A percentile compares a stretch with the other conserved stretches of the same genome.
Evolutionary conservation across 305 asterid species (phyloP).

Genomic region (Solanum chacoense): DNA sequence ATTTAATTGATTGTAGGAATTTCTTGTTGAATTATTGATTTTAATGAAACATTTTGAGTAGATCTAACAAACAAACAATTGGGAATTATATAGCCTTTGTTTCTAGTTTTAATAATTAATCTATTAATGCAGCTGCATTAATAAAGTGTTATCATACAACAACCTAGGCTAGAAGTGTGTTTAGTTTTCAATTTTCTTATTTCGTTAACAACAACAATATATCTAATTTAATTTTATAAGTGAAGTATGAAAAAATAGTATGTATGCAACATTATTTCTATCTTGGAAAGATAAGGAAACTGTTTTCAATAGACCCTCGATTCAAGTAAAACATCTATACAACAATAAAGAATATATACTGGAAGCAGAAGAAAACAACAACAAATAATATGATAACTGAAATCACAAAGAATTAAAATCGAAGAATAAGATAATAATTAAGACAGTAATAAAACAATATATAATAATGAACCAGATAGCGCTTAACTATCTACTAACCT

Average conservation of each 20-base stretch:
- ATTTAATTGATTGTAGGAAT: background rate
- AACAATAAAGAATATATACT: background rate
- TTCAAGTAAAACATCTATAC: background rate
- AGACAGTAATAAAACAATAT: background rate
- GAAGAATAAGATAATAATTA: background rate
- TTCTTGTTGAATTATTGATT: background rate
- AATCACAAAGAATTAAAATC: background rate
- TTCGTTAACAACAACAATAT: background rate
- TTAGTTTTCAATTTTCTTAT: background rate
- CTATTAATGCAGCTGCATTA: background rate
- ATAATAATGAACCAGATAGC: background rate
- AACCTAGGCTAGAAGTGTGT: background rate
- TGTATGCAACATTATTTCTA: background rate
- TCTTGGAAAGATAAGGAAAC: background rate
- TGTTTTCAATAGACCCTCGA: background rate
- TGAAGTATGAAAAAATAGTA: fast-evolving
- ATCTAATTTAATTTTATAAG: background rate
- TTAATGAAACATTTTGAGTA: background rate
- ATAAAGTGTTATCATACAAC: background rate
- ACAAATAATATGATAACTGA: background rate
- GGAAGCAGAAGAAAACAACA: background rate
- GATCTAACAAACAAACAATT: background rate
- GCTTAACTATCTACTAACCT: background rate
- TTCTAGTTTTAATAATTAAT: background rate
- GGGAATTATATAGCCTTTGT: background rate